phyloP scores from a whole-genome alignment of 202 grass and related monocot genomes.

The Hordeum pubiflorum region DNA sequence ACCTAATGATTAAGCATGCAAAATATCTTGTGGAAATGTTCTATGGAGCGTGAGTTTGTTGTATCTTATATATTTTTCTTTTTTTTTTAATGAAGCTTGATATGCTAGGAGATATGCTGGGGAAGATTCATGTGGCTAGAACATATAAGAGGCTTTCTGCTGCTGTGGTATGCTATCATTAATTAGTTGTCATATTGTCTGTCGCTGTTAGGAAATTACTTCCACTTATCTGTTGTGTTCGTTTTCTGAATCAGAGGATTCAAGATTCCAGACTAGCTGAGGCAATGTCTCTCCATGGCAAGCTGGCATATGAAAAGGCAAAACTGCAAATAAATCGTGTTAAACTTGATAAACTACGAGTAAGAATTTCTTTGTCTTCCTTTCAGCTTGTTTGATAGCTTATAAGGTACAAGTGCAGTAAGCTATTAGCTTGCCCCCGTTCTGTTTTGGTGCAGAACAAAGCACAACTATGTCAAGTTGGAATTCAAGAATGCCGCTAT shows the following conservation, averaged over 20 bases:
- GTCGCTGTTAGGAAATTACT: conserved; percentile 18
- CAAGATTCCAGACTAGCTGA: conserved; percentile 55
- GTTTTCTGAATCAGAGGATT: conserved; percentile 57
- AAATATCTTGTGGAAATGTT: neutral
- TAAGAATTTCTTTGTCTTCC: conserved; percentile 29
- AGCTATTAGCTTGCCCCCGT: conserved; percentile 20
- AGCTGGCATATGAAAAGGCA: conserved; percentile 55
- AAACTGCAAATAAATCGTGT: conserved; percentile 68
- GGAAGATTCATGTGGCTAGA: conserved; percentile 43
- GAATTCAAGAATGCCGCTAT: conserved; percentile 48
- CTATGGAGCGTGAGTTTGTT: neutral
- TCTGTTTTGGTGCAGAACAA: conserved; percentile 52
- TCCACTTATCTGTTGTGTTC: conserved; percentile 27
- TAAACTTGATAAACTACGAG: conserved; percentile 62
- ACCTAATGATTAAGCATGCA: neutral
- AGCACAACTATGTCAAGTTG: conserved; percentile 30
- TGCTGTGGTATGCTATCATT: conserved; percentile 61
- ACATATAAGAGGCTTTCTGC: conserved; percentile 59
- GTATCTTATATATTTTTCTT: conserved; percentile 24
- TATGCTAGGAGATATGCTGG: conserved; percentile 44
- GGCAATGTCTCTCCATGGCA: conserved; percentile 57
- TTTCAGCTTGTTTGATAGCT: conserved; percentile 2
- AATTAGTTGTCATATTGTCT: conserved; percentile 23
- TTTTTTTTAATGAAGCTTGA: conserved; percentile 59
- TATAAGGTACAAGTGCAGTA: neutral